phyloP scores from a whole-genome alignment of 768 basidiomycete species.

The Tricholoma hemisulphureum region DNA sequence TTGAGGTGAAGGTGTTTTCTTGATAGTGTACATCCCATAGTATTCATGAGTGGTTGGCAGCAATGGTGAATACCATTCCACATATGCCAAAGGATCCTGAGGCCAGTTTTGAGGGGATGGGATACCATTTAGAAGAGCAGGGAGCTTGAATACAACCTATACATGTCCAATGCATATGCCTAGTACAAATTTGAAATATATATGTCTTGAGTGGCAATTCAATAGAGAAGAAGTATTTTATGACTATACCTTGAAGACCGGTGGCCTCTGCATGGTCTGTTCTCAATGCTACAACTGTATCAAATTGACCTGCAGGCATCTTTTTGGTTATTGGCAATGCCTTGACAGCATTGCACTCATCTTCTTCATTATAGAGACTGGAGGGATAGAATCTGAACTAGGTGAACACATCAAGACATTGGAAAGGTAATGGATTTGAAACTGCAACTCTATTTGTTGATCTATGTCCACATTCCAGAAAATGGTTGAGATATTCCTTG shows the following conservation, averaged over 20 bases:
- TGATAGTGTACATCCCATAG: slow-evolving; percentile 9
- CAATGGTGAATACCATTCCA: slow-evolving; percentile 6
- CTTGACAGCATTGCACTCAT: slow-evolving; percentile 17
- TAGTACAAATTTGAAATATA: no score
- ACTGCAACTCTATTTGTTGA: background rate
- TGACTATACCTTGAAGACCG: slow-evolving; percentile 14
- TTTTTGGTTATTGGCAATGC: slow-evolving; percentile 13
- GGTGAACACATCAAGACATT: slow-evolving; percentile 19
- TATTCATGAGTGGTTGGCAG: background rate
- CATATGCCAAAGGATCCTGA: slow-evolving; percentile 9
- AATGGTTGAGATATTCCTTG: slow-evolving; percentile 26
- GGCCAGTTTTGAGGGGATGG: no score
- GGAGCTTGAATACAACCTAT: slow-evolving; percentile 22
- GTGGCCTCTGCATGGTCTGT: slow-evolving; percentile 20
- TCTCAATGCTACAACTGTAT: slow-evolving; percentile 21
- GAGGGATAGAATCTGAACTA: slow-evolving; percentile 22
- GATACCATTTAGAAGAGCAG: slow-evolving; percentile 8
- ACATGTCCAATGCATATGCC: no score
- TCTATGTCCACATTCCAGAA: slow-evolving; percentile 7
- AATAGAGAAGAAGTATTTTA: no score
- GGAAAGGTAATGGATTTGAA: slow-evolving; percentile 18
- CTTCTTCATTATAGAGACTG: slow-evolving; percentile 17
- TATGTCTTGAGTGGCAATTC: no score
- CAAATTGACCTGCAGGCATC: slow-evolving; percentile 19
- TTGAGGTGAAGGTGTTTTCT: background rate